Evolutionary conservation across 352 stramenopile genomes (phyloP), one percentile per base, ranked within the genome.

Genomic region (Phytophthora ramorum): DNA sequence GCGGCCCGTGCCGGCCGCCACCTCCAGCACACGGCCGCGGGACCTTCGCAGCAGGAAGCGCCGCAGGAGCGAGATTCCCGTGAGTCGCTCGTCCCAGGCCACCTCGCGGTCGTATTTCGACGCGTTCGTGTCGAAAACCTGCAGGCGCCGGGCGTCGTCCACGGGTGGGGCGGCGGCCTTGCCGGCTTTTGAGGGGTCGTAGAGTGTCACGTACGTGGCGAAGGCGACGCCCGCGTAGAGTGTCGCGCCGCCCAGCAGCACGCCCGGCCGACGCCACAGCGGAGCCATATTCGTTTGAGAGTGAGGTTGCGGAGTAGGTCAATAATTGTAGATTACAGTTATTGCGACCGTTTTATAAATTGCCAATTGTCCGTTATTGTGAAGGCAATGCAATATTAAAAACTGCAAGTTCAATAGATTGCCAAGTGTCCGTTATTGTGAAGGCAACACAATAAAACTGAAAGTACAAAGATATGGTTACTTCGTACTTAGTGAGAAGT

Each of bases 1-100:
- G 30, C 97, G 84, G 7, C 93, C 97, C 13, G 96, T 99, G n/a
- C 96, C 97, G 9, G 85, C 91, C 1, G 94, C 94, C 58, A 99
- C 89, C 75, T 99, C 97, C 19, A 99, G 78, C 57, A 98, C 87
- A 7, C 71, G 61, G 22, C 95, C 97, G 30, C 56, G 41, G 0
- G 94, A 90, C 16, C 82, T 65, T 12, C 59, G 47, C 44, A 98
- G 79, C 40, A 98, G 58, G 22, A 86, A 86, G 49, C 84, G 85
- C 3, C 91, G 83, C 76, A 97, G 76, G 17, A 96, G 77, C 43
- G 78, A 85, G 53, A 97, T 84, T 38, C 89, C 89, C 47, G 79
- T 92, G 32, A 97, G 69, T 14, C 60, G 79, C 56, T 97, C 91
- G 52, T 97, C 89, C 46, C 76, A 78, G 46, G 83, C 71, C 49